phyloP scores from a whole-genome alignment of 2,329 filamentous ascomycete species.

The Volutella citrinella region DNA sequence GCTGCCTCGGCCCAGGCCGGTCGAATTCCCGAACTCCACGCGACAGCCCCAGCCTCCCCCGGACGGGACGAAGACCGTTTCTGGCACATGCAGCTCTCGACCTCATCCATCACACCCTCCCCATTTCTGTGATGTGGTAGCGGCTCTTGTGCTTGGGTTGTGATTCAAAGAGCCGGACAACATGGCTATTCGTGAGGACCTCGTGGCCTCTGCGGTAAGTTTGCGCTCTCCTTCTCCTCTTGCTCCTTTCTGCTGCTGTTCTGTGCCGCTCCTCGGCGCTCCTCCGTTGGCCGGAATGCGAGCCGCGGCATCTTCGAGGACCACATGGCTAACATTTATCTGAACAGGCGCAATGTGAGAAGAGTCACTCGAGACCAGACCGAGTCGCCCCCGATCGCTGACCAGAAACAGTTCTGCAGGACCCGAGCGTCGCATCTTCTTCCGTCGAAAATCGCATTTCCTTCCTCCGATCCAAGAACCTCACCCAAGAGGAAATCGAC shows the following conservation, averaged over 20 bases:
- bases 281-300: too few relatives aligned
- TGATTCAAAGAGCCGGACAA: too few relatives aligned
- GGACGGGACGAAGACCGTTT: too few relatives aligned
- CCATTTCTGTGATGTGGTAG: too few relatives aligned
- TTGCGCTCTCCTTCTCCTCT: too few relatives aligned
- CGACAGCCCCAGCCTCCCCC: too few relatives aligned
- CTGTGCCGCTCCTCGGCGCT: too few relatives aligned
- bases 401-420: slow-evolving; percentile 71
- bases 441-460: slow-evolving; percentile 90
- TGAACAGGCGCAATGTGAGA: slow-evolving; percentile 42
- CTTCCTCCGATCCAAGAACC: slow-evolving; percentile 93
- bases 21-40: slow-evolving; percentile 21
- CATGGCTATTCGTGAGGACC: slow-evolving; percentile 91
- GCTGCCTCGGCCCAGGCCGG: slow-evolving; percentile 33
- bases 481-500: slow-evolving; percentile 94
- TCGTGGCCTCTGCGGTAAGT: slow-evolving; percentile 76
- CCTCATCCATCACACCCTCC: slow-evolving; percentile 14
- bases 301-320: too few relatives aligned
- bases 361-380: too few relatives aligned
- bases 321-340: too few relatives aligned
- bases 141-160: too few relatives aligned
- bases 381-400: slow-evolving; percentile 14
- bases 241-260: too few relatives aligned
- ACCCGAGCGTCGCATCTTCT: slow-evolving; percentile 84
- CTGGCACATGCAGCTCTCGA: slow-evolving; percentile 29